These are phyloP conservation scores for Erodium trifolium DNA, from an alignment of 441 rosid genomes.

Conservation along the genomic window DNA sequence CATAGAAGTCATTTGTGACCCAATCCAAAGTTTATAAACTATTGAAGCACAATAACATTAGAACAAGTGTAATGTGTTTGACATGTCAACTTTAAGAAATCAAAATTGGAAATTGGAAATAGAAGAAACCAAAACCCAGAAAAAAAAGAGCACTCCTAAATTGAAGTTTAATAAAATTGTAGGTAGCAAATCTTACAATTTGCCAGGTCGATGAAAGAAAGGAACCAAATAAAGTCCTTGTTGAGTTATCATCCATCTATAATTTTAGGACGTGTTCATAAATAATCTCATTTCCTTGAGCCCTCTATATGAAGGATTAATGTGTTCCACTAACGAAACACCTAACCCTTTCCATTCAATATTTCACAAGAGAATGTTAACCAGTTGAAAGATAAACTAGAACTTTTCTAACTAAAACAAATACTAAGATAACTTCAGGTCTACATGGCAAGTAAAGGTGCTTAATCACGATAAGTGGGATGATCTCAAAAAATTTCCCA, in stretches of 20 bases:
- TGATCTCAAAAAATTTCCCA: not conserved
- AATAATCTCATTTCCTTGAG: not conserved
- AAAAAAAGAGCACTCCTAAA: not conserved
- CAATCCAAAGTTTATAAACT: not conserved
- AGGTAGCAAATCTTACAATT: not conserved
- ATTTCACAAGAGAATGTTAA: not conserved
- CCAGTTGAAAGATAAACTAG: not conserved
- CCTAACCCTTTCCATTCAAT: not conserved
- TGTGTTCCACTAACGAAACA: not conserved
- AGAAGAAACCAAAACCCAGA: not conserved
- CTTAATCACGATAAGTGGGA: not conserved
- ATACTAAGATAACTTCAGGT: not conserved
- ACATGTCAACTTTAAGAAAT: not conserved
- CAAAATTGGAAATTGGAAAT: conserved; percentile 1
- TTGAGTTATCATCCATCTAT: not conserved
- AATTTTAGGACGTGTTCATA: not conserved
- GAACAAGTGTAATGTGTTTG: not conserved
- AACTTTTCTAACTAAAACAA: not conserved
- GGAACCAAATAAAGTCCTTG: not conserved
- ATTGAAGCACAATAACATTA: not conserved
- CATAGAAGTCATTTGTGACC: not conserved
- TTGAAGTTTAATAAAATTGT: not conserved
- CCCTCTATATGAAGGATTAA: not conserved
- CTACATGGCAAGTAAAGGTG: not conserved
- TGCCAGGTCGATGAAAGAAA: not conserved